phyloP scores from a whole-genome alignment of 2,329 filamentous ascomycete species.

The Parastagonospora nodorum region DNA sequence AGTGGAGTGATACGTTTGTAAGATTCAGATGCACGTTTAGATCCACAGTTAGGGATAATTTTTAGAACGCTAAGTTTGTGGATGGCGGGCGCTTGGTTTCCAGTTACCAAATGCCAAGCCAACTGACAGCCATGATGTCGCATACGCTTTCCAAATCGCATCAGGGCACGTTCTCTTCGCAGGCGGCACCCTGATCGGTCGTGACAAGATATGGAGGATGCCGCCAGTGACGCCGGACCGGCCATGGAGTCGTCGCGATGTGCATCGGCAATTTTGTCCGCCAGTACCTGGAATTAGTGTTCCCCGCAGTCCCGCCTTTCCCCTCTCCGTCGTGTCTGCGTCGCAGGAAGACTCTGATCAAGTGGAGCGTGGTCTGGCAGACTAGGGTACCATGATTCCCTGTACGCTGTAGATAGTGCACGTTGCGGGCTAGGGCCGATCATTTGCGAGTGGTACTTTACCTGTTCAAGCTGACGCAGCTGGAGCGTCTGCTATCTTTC shows the following conservation, averaged over 20 bases:
- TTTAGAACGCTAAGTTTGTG: constrained; percentile 12
- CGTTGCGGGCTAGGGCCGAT: constrained; percentile 9
- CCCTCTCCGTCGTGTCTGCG: constrained; percentile 17
- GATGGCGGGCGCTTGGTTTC: constrained; percentile 21
- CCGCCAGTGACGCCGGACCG: constrained; percentile 11
- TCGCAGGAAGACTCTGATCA: constrained; percentile 20
- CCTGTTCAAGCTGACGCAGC: neutral
- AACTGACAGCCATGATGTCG: constrained; percentile 11
- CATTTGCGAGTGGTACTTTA: constrained; percentile 6
- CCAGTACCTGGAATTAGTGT: constrained; percentile 24
- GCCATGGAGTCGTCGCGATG: constrained; percentile 5
- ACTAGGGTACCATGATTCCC: constrained; percentile 18
- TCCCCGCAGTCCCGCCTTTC: constrained; percentile 23
- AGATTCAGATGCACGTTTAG: neutral
- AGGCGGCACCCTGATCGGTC: constrained; percentile 1
- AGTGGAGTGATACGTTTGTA: constrained; percentile 1
- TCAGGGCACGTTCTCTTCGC: constrained; percentile 9
- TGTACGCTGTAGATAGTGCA: constrained; percentile 13
- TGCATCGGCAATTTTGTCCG: no score
- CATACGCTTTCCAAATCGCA: neutral
- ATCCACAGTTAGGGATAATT: neutral
- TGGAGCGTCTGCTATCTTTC: constrained; percentile 6
- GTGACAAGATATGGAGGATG: constrained; percentile 4
- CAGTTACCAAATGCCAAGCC: constrained; percentile 30
- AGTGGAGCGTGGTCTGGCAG: constrained; percentile 17